Percentiles rank a stretch among this genome's conserved stretches.
phyloP scores from a whole-genome alignment of 1,139 yeast species.

The Scheffersomyces lignicola region DNA sequence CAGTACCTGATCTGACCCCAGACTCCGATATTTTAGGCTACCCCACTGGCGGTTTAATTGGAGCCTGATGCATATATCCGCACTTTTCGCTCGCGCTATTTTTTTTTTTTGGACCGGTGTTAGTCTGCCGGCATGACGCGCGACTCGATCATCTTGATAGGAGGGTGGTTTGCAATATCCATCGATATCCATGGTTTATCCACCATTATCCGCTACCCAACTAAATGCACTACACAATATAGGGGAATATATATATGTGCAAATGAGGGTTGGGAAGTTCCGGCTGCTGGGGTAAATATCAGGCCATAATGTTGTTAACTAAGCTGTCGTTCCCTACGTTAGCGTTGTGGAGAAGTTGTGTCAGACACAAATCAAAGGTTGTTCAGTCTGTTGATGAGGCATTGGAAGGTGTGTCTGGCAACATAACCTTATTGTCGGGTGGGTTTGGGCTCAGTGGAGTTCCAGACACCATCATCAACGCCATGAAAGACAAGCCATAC shows the following conservation, averaged over 20 bases:
- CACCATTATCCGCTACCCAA: conserved; percentile 2
- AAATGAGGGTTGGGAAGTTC: background rate
- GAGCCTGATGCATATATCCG: conserved; percentile 2
- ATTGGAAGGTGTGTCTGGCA: conserved; percentile 27
- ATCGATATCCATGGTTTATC: no score
- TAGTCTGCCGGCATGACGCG: background rate
- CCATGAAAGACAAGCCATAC: conserved; percentile 28
- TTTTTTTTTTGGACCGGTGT: background rate
- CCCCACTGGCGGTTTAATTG: background rate
- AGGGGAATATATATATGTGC: background rate
- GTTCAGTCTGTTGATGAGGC: conserved; percentile 29
- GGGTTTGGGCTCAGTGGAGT: conserved; percentile 53
- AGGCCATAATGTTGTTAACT: conserved; percentile 3
- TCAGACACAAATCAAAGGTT: conserved; percentile 17
- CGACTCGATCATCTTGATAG: background rate
- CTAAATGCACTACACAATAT: background rate
- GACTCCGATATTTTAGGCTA: background rate
- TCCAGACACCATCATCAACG: conserved; percentile 46
- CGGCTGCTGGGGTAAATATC: background rate
- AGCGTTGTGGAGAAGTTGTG: conserved; percentile 1
- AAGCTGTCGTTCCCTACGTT: background rate
- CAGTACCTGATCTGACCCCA: background rate
- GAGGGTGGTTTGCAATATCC: background rate
- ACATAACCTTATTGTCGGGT: conserved; percentile 40
- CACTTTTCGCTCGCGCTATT: no score